These are phyloP conservation scores for Vachellia collinsii DNA, from an alignment of 306 rosid species.

Conservation along the genomic window DNA sequence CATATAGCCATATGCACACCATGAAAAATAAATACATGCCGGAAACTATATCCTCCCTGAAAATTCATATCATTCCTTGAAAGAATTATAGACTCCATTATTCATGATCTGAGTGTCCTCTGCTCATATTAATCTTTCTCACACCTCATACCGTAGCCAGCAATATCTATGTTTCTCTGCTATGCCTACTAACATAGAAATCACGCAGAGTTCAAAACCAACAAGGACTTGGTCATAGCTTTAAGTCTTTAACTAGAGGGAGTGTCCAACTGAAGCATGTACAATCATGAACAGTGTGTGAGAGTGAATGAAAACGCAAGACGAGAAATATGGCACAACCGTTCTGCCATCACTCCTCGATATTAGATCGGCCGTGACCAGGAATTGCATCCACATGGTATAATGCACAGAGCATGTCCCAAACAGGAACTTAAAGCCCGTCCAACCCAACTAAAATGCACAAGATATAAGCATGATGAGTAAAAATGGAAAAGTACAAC, in stretches of 20 bases:
- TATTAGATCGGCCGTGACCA: neutral
- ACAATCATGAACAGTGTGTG: neutral
- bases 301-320: neutral
- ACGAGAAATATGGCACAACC: neutral
- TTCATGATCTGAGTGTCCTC: neutral
- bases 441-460: neutral
- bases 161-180: neutral
- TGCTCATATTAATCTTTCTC: neutral
- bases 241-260: neutral
- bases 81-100: neutral
- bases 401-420: neutral
- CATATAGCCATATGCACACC: neutral
- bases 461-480: neutral
- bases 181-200: neutral
- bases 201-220: neutral
- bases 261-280: neutral
- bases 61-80: slow-evolving; percentile 1
- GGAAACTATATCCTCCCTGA: neutral
- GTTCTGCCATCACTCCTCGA: neutral
- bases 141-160: neutral
- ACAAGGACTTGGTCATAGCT: neutral
- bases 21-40: neutral
- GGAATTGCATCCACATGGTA: neutral
- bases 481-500: neutral
- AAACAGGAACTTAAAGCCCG: neutral